Base-by-base conservation (phyloP, 345 rosid species). In the Mallotus nudiflorus region DNA sequence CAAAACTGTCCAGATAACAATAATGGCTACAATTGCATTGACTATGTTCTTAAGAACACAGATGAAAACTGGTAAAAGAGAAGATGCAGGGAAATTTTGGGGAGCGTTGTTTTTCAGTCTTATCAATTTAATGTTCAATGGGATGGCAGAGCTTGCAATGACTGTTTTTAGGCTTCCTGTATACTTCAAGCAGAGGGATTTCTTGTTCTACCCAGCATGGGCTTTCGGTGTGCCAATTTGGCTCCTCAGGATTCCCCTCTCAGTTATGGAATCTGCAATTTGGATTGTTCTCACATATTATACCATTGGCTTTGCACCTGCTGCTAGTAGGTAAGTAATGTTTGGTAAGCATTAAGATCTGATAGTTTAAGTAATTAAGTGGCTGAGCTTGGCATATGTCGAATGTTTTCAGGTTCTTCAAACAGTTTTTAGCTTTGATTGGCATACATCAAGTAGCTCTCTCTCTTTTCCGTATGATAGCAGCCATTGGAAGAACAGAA, bases 241-340 rank as follows among this genome's bases (percentile, higher is more conserved):
- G 54, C 45, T 74, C 35, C 62, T 68, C 56, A 74, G 68, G 16
- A 68, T 74, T 60, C 78, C 78, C 1, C 14, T 67, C 33, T 74
- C 78, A 0, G 18, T 74, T 39, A 15, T 74, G 40, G 78, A 74
- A 53, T 67, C 78, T 18, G 56, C 33, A 4, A 67, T 74, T 28
- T 74, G 78, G 78, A 35, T 68, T 22, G n/a, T 20, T 20, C 72
- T 74, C 4, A 74, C 78, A 16, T 74, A 74, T 42, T 74, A 67
- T 39, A 42, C 73, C 28, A 53, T 68, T 42, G 78, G 78, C 19
- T 74, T 50, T 62, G 73, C 73, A 4, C 78, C 78, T 27, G 56
- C 63, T 52, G 64, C 68, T 14, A 74, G 63, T 46, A 67, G 78
- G 78, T 62, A 67, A 42, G 75, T 37, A 24, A 12, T 19, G 4